Conservation (phyloP, 1,284 basidiomycete species). For the Hypsizygus ulmarius region DNA sequence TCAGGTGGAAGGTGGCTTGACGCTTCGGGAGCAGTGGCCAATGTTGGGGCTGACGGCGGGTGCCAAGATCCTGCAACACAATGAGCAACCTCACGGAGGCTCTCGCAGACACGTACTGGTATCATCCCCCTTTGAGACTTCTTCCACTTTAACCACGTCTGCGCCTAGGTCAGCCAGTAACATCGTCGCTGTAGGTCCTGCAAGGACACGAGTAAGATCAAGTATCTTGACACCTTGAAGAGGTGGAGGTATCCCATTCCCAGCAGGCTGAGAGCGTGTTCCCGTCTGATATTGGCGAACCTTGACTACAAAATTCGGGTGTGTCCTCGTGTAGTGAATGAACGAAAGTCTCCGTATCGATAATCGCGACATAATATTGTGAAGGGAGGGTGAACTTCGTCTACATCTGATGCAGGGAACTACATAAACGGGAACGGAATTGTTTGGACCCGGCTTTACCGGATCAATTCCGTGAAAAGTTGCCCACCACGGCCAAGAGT, state of each 20-base stretch:
- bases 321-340: too few species aligned
- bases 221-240: conserved; percentile 78
- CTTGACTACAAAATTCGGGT: too few species aligned
- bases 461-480: too few species aligned
- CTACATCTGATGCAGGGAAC: too few species aligned
- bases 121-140: conserved; percentile 82
- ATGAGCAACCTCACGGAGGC: background rate
- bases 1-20: conserved; percentile 79
- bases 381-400: too few species aligned
- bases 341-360: too few species aligned
- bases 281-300: background rate
- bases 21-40: conserved; percentile 42
- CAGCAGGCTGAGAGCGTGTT: background rate
- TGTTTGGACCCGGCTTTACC: too few species aligned
- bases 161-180: conserved; percentile 85
- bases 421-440: too few species aligned
- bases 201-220: conserved; percentile 86
- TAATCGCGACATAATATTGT: too few species aligned
- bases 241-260: conserved; percentile 67
- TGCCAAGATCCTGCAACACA: conserved; percentile 64
- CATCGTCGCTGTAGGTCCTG: conserved; percentile 90
- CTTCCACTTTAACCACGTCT: conserved; percentile 90
- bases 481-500: too few species aligned
- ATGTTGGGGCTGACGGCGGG: conserved; percentile 72
- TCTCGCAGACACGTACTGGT: conserved; percentile 58